A percentile compares a stretch with the other conserved stretches of the same genome.
Conservation (phyloP, 2,329 filamentous ascomycete genomes). For the Pseudopyrenochaeta lycopersici region DNA sequence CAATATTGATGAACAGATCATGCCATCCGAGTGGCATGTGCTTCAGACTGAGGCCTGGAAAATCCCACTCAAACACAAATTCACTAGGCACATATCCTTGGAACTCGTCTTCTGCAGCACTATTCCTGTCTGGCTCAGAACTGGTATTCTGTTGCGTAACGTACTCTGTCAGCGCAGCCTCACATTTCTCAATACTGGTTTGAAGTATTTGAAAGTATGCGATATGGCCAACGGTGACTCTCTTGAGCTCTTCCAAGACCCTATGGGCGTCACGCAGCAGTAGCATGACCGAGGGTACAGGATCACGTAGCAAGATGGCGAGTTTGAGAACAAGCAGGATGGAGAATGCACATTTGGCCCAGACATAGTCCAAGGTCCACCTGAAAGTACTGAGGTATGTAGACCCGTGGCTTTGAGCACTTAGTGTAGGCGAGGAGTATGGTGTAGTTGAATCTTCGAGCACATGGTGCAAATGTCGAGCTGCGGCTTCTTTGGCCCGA, state of each 20-base stretch:
- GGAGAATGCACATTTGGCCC: constrained; percentile 68
- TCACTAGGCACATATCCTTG: constrained; percentile 64
- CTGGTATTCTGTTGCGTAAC: constrained; percentile 22
- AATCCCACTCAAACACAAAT: constrained; percentile 67
- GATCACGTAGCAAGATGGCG: constrained; percentile 59
- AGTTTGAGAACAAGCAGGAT: constrained; percentile 64
- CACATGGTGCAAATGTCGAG: constrained; percentile 61
- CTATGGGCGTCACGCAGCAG: constrained; percentile 56
- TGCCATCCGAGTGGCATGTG: constrained; percentile 60
- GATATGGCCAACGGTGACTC: constrained; percentile 55
- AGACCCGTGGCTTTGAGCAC: constrained; percentile 8
- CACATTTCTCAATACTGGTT: constrained; percentile 61
- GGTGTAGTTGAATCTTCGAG: constrained; percentile 39
- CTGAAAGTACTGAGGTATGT: constrained; percentile 61
- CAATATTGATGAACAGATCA: constrained; percentile 58
- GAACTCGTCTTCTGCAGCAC: constrained; percentile 56
- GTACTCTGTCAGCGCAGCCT: constrained; percentile 54
- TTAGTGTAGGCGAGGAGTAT: constrained; percentile 24
- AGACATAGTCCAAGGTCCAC: constrained; percentile 67
- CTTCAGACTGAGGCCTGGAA: constrained; percentile 63
- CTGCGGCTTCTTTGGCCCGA: constrained; percentile 61
- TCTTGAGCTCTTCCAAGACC: constrained; percentile 55
- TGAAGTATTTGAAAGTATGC: constrained; percentile 60
- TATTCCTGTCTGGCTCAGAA: constrained; percentile 6
- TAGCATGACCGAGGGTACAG: constrained; percentile 48